Conservation (phyloP, 176 grass and related monocot species). For the Ampelocalamus luodianensis region DNA sequence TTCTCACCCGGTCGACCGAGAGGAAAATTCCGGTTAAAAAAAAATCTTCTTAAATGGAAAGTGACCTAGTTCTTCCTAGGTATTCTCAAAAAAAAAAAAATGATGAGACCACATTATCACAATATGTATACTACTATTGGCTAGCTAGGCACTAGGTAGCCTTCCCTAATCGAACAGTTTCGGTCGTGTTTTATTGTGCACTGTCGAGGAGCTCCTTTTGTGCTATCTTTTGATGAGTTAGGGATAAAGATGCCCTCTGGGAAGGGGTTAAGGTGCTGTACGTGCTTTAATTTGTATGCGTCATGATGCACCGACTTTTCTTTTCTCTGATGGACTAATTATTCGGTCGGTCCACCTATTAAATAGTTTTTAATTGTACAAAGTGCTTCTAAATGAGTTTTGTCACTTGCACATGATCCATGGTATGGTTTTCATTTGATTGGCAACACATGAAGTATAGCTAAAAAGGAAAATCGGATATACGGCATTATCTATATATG, state of each 20-base stretch:
- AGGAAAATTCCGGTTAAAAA: too few species aligned
- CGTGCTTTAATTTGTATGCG: neutral
- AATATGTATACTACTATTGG: neutral
- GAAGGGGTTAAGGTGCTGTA: neutral
- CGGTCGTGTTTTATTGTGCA: neutral
- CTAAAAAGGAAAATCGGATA: neutral
- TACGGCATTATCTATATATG: neutral
- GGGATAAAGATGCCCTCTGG: slow-evolving; percentile 30
- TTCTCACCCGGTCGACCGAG: too few species aligned
- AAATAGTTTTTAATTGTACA: neutral
- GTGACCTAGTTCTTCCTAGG: too few species aligned
- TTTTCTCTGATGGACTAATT: slow-evolving; percentile 34
- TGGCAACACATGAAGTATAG: neutral
- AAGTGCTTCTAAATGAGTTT: neutral
- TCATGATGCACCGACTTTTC: slow-evolving; percentile 27
- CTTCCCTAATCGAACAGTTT: slow-evolving; percentile 4
- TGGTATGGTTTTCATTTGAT: neutral
- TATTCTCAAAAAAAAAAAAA: too few species aligned
- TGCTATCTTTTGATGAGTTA: slow-evolving; percentile 6
- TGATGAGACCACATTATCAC: too few species aligned
- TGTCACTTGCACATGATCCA: neutral
- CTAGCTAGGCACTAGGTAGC: neutral
- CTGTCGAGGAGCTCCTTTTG: neutral
- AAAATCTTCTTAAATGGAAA: too few species aligned
- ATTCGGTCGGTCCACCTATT: slow-evolving; percentile 33